phyloP scores from a whole-genome alignment of 805 yeast species.

The Kregervanrija fluxuum region DNA sequence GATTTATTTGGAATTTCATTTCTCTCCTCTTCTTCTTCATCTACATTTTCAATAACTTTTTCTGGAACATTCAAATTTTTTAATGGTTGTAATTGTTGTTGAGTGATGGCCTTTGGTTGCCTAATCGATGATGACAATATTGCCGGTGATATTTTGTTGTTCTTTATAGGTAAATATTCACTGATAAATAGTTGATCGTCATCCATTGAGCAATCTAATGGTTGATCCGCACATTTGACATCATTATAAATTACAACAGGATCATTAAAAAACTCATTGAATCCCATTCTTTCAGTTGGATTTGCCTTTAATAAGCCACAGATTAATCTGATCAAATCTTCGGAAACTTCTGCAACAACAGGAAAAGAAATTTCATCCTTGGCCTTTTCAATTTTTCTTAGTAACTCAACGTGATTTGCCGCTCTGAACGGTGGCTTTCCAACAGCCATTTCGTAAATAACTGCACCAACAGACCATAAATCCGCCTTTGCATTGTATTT shows the following conservation, averaged over 20 bases:
- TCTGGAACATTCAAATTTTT: slow-evolving; percentile 7
- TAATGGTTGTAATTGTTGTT: neutral
- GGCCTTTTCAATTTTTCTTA: slow-evolving; percentile 76
- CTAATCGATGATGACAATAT: neutral
- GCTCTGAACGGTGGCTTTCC: slow-evolving; percentile 98
- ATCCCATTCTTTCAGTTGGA: slow-evolving; percentile 84
- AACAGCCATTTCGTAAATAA: slow-evolving; percentile 87
- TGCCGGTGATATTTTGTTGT: neutral
- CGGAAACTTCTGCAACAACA: slow-evolving; percentile 52
- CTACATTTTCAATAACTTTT: slow-evolving; percentile 4
- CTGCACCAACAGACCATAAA: slow-evolving; percentile 97
- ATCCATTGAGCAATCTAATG: slow-evolving; percentile 59
- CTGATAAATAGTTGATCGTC: slow-evolving; percentile 80
- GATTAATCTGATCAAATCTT: slow-evolving; percentile 61
- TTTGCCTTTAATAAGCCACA: slow-evolving; percentile 71
- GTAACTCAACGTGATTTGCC: slow-evolving; percentile 82
- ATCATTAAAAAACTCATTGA: slow-evolving; percentile 78
- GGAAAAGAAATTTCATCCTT: slow-evolving; percentile 80
- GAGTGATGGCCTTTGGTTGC: neutral
- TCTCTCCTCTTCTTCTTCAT: slow-evolving; percentile 4
- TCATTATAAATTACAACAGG: slow-evolving; percentile 50
- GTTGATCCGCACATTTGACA: slow-evolving; percentile 43
- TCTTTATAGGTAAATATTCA: slow-evolving; percentile 46
- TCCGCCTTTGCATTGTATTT: slow-evolving; percentile 97
- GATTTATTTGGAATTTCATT: slow-evolving; percentile 3